Evolutionary conservation across 345 rosid species (phyloP), one percentile per base, ranked within the genome.

Genomic region (Hibiscus tridactylites): DNA sequence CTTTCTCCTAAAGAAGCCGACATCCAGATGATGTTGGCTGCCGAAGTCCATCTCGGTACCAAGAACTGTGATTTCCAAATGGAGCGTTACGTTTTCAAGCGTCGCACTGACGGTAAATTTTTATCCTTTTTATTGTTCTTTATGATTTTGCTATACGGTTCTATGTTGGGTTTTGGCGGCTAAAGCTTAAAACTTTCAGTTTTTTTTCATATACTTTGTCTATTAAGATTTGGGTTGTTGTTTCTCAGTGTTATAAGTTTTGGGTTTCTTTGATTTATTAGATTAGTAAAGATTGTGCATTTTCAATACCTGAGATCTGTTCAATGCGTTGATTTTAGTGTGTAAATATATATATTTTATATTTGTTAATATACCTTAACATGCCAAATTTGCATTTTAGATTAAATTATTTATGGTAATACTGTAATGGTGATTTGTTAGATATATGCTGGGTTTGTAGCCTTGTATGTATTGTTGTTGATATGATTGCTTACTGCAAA

Each of bases 61-160:
- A 93, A 93, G 73, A 91, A 93, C 73, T 91, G 96, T 59, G 86
- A 93, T 35, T 93, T 79, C 81, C 98, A 93, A 79, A 93, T 93
- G 98, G 98, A 93, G 65, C 91, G 96, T 9, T 93, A 93, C 74
- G 92, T 86, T 68, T 91, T 91, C 90, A 93, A 93, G 90, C 87
- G 98, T 65, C 91, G 97, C 75, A 85, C 89, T 65, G 98, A 93
- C 53, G 98, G 98, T 93, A 82, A 65, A 13, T 13, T 44, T 6
- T 6, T 39, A 3, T 3, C 1, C 1, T 31, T 17, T 21, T 53
- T 42, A 6, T 42, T 42, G 46, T 42, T 42, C 46, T 42, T 42
- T 42, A 11, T 61, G 2, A 39, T 9, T 12, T 31, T 1, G 6
- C 7, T 37, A 37, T 37, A 6, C 42, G 42, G 42, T 66, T 39